A percentile compares a stretch with the other conserved stretches of the same genome.
Conservation (phyloP, 2,329 filamentous ascomycete species). For the Stachybotrys chlorohalonatus region DNA sequence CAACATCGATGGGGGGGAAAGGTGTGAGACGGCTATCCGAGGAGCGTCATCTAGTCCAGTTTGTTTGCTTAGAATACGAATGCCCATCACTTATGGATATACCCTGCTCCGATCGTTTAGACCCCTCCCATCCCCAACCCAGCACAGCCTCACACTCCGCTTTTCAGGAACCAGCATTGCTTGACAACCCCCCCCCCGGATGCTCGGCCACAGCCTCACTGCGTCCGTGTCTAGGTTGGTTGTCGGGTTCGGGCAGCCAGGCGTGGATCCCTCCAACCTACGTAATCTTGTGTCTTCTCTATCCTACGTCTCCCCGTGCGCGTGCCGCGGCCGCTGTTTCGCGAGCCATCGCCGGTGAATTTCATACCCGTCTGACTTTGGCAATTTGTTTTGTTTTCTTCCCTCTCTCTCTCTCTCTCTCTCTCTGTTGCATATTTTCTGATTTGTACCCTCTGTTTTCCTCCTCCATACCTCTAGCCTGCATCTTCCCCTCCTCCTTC, state of each 20-base stretch:
- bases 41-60: too few species aligned
- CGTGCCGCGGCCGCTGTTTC: neutral
- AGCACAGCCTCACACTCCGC: neutral
- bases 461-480: neutral
- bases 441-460: neutral
- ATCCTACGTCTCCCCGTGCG: neutral
- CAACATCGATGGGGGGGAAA: too few species aligned
- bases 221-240: neutral
- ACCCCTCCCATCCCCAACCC: neutral
- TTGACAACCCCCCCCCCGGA: neutral
- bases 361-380: too few species aligned
- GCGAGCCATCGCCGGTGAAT: neutral
- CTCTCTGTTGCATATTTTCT: neutral
- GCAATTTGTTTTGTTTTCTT: neutral
- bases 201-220: neutral
- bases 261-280: neutral
- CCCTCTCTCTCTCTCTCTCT: neutral
- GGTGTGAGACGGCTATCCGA: too few species aligned
- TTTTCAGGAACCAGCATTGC: too few species aligned
- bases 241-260: neutral
- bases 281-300: neutral
- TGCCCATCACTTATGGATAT: too few species aligned
- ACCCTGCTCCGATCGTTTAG: neutral
- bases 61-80: too few species aligned
- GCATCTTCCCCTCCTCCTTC: neutral